Conservation (phyloP, 2,329 filamentous ascomycete species). For the Penicillium sp. region DNA sequence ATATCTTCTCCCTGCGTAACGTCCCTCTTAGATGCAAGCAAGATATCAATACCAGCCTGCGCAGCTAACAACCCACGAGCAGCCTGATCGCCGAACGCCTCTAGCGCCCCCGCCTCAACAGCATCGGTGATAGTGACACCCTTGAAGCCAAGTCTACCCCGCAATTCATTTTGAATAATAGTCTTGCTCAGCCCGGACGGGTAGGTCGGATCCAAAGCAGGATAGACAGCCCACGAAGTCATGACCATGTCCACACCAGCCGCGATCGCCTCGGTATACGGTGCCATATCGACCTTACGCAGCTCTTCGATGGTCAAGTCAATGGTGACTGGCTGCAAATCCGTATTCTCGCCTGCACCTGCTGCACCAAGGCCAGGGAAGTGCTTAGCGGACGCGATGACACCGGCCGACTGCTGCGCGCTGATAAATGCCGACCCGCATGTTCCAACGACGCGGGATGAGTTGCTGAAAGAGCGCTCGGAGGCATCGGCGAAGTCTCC, state of each 20-base stretch:
- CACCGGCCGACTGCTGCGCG: constrained; percentile 16
- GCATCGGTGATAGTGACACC: constrained; percentile 29
- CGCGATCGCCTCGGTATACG: constrained; percentile 20
- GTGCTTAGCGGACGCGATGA: constrained; percentile 25
- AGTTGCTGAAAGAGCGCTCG: constrained; percentile 24
- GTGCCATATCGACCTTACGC: constrained; percentile 20
- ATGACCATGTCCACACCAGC: constrained; percentile 26
- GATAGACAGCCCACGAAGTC: constrained; percentile 27
- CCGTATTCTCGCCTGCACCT: constrained; percentile 20
- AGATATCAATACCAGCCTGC: constrained; percentile 26
- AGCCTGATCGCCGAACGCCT: constrained; percentile 19
- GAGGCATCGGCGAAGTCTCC: constrained; percentile 23
- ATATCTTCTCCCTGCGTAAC: constrained; percentile 25
- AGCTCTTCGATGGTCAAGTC: constrained; percentile 18
- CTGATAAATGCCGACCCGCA: constrained; percentile 20
- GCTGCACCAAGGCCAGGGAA: constrained; percentile 27
- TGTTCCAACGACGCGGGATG: constrained; percentile 13
- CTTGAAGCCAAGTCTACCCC: constrained; percentile 19
- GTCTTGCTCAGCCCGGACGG: constrained; percentile 23
- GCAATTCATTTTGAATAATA: constrained; percentile 22
- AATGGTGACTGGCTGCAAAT: constrained; percentile 23
- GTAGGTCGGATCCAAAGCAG: constrained; percentile 19
- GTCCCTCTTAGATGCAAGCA: constrained; percentile 24
- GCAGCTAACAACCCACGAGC: constrained; percentile 20
- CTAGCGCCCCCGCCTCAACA: constrained; percentile 22